phyloP scores from a whole-genome alignment of 495 filamentous ascomycete species.

The Talaromyces borbonicus region DNA sequence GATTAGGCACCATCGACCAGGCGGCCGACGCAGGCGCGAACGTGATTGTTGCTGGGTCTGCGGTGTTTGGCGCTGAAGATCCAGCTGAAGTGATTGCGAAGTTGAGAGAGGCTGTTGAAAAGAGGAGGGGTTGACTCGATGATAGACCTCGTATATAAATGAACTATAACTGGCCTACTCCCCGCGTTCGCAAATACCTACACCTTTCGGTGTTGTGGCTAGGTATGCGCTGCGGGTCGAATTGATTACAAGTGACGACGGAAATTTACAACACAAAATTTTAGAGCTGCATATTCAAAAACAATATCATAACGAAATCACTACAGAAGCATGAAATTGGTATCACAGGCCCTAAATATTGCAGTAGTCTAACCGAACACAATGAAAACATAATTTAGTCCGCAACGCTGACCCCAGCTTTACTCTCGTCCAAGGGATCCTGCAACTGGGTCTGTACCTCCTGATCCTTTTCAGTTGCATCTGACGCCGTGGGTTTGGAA shows the following conservation, averaged over 20 bases:
- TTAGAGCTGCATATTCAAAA: too few relatives aligned
- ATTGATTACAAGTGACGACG: too few relatives aligned
- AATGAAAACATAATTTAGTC: conserved; percentile 4
- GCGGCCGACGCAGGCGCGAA: conserved; percentile 95
- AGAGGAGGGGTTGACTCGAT: conserved; percentile 21
- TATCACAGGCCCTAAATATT: neutral
- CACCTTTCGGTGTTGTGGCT: too few relatives aligned
- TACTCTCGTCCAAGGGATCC: conserved; percentile 17
- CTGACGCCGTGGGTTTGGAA: neutral
- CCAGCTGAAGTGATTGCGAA: conserved; percentile 74
- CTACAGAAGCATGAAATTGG: conserved; percentile 1
- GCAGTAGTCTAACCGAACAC: neutral
- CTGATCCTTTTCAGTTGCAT: conserved; percentile 8
- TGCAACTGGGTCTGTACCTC: conserved; percentile 14
- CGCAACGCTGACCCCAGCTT: conserved; percentile 17
- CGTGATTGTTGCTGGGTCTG: conserved; percentile 96
- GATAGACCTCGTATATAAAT: neutral
- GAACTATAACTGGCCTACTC: too few relatives aligned
- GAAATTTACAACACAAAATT: too few relatives aligned
- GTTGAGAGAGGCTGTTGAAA: conserved; percentile 71
- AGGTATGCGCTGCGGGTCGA: too few relatives aligned
- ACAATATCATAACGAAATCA: too few relatives aligned
- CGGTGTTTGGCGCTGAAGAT: conserved; percentile 86
- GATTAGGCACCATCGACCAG: conserved; percentile 80
- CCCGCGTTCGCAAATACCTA: too few relatives aligned